Base-by-base conservation (phyloP, 192 early-diverging fungal genomes). In the Piromyces sp. region DNA sequence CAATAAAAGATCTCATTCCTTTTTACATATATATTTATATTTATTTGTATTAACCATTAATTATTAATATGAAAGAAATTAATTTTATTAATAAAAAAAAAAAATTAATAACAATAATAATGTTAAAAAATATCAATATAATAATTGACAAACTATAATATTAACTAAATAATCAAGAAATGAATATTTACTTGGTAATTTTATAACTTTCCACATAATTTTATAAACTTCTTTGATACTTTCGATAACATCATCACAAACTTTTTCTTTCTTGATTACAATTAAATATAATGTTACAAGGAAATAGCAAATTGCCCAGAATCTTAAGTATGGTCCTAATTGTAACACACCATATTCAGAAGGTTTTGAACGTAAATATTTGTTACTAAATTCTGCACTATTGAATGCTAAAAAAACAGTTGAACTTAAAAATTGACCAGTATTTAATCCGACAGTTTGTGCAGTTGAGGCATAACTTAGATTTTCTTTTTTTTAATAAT, bases 331-430 rank as follows among this genome's bases (percentile, higher is more conserved):
- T 26, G 89, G 84, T 38, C 96, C 95, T 12, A 99, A 87, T 81
- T 92, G 89, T 79, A 99, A 80, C 33, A 97, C 85, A 3, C 95
- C 95, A 13, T 83, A 83, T 29, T 94, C 93, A 51, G 84, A 83
- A 37, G 95, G 91, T 28, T 81, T 83, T 1, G 88, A 87, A 37
- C 93, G 90, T 1, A 98, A 86, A 84, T 96, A 98, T 86, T 94
- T 95, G 90, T 97, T 97, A 86, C 94, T 93, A 80, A 99, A 98
- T 83, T 97, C 96, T 0, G 90, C 82, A 19, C 94, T 96, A 87
- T 99, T 98, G 78, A 99, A 90, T 0, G 97, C 96, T 85, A 99
- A 87, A 85, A 99, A 97, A 14, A 99, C 93, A 0, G 97, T 99
- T 85, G 98, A 99, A 30, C 94, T 95, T 37, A 98, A 81, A 82